Conservation (phyloP, 1,284 basidiomycete genomes). For the Rhodotorula sp. region DNA sequence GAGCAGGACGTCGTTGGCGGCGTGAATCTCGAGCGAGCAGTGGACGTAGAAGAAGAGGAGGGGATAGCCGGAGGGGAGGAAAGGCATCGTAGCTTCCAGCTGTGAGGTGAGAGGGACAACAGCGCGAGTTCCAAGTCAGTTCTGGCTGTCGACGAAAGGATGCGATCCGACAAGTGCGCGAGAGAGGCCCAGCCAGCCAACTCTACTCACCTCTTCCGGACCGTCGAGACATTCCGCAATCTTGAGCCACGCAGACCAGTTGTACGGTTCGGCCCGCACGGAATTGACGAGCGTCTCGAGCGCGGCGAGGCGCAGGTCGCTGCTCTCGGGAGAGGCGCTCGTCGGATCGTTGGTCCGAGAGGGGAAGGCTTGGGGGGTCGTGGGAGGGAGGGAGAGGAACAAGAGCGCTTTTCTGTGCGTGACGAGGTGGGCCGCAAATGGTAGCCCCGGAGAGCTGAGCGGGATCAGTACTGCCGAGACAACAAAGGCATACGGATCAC, state of each 20-base stretch:
- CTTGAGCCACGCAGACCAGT: constrained; percentile 91
- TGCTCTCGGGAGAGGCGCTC: background rate
- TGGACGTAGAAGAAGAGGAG: constrained; percentile 84
- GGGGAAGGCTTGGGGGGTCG: constrained; percentile 12
- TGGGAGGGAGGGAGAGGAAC: constrained; percentile 62
- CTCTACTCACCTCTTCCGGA: constrained; percentile 72
- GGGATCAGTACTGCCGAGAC: background rate
- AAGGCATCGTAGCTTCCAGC: constrained; percentile 57
- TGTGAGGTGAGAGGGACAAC: constrained; percentile 17
- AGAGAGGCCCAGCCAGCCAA: no score
- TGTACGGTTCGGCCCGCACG: constrained; percentile 81
- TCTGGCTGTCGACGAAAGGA: no score
- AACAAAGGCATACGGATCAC: background rate
- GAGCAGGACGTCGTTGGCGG: constrained; percentile 74
- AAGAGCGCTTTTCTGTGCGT: constrained; percentile 70
- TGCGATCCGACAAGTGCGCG: no score
- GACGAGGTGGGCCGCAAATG: background rate
- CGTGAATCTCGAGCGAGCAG: constrained; percentile 83
- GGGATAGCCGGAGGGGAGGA: constrained; percentile 66
- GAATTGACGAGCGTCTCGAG: constrained; percentile 78
- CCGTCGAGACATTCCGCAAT: constrained; percentile 78
- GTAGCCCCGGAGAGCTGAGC: background rate
- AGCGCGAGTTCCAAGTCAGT: no score
- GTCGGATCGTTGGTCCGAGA: background rate
- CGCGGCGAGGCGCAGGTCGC: constrained; percentile 73